Conservation (phyloP, 179 eudicot genomes). For the Beta corolliflora region DNA sequence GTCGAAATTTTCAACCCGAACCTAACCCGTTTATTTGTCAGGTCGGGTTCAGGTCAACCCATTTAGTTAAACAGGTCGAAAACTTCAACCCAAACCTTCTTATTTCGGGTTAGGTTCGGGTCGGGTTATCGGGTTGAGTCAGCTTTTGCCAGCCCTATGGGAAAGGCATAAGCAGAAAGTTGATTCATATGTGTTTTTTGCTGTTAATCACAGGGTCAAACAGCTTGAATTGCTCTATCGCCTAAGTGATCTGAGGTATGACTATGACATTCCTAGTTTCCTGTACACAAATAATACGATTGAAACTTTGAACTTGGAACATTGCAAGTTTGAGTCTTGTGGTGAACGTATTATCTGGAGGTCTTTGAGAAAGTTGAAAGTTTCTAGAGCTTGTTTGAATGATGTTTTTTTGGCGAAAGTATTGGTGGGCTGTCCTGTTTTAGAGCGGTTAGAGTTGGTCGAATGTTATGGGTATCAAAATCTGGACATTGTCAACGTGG, state of each 20-base stretch:
- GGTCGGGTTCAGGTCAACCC: too few species aligned
- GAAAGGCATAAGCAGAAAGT: neutral
- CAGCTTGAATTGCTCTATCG: neutral
- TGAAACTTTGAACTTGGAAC: neutral
- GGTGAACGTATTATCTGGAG: neutral
- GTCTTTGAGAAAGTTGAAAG: neutral
- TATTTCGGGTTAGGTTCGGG: too few species aligned
- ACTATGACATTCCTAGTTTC: conserved; percentile 1
- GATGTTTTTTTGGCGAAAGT: neutral
- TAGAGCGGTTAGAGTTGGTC: neutral
- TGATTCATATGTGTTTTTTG: neutral
- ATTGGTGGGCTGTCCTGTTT: neutral
- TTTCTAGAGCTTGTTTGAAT: neutral
- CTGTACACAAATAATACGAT: neutral
- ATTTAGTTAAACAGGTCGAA: too few species aligned
- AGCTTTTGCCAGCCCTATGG: too few species aligned
- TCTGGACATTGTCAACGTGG: neutral
- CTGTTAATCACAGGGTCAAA: neutral
- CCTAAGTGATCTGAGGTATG: neutral
- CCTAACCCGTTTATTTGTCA: too few species aligned
- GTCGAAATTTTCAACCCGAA: too few species aligned
- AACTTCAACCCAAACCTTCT: too few species aligned
- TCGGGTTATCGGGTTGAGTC: too few species aligned
- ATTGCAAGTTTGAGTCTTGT: conserved; percentile 3
- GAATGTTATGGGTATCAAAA: neutral